These are phyloP conservation scores for Berkeleyomyces rouxiae DNA, from an alignment of 2,329 filamentous ascomycete species.

Conservation along the genomic window DNA sequence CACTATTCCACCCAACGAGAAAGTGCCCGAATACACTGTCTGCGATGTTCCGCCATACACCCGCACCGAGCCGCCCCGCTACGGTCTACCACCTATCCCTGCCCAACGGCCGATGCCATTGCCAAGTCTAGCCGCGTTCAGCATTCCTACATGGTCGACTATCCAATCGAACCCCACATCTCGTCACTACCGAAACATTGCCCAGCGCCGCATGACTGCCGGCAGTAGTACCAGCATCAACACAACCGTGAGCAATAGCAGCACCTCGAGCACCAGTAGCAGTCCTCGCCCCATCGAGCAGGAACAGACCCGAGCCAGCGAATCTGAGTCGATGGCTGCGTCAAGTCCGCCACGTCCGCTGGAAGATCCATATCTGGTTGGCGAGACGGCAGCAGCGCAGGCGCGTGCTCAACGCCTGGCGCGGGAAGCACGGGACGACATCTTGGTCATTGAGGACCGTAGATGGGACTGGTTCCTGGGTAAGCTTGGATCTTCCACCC, in stretches of 20 bases:
- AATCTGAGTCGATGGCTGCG: background rate
- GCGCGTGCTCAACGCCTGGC: constrained; percentile 40
- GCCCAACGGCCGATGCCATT: constrained; percentile 22
- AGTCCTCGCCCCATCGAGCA: constrained; percentile 22
- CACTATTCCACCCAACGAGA: constrained; percentile 33
- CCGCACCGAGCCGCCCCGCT: constrained; percentile 10
- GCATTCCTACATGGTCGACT: constrained; percentile 42
- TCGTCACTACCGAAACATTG: constrained; percentile 47
- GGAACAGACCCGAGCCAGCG: constrained; percentile 17
- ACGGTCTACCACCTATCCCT: constrained; percentile 36
- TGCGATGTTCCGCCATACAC: constrained; percentile 15
- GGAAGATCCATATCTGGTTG: constrained; percentile 52
- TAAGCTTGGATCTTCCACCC: constrained; percentile 21
- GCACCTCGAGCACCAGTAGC: constrained; percentile 18
- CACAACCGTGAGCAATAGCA: constrained; percentile 20
- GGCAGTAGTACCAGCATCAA: constrained; percentile 21
- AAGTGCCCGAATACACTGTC: constrained; percentile 36
- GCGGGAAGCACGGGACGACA: constrained; percentile 37
- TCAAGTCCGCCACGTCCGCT: constrained; percentile 28
- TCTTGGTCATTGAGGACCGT: constrained; percentile 38
- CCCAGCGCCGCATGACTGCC: constrained; percentile 40
- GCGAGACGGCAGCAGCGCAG: constrained; percentile 43
- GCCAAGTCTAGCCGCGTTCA: constrained; percentile 35
- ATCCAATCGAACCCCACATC: constrained; percentile 36
- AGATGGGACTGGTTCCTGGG: constrained; percentile 45